phyloP scores from a whole-genome alignment of 2,329 filamentous ascomycete species.

The Lojkania enalia region DNA sequence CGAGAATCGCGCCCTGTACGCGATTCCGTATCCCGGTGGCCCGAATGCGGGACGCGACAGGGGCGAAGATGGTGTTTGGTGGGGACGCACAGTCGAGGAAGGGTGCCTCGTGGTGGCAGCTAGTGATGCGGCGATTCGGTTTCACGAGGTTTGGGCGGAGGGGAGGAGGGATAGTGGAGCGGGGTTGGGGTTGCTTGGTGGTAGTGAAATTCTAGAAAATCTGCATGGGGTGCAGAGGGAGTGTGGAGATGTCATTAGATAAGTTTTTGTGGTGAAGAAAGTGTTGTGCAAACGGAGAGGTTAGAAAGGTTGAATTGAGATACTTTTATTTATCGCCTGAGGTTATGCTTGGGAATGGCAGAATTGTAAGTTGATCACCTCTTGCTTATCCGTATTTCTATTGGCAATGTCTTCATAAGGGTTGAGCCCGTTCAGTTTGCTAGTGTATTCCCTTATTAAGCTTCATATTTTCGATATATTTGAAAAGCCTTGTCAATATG shows the following conservation, averaged over 20 bases:
- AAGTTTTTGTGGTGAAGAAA: too few relatives aligned
- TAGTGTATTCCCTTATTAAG: too few relatives aligned
- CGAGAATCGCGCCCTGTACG: constrained; percentile 79
- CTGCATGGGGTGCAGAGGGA: constrained; percentile 79
- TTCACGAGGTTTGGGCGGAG: constrained; percentile 90
- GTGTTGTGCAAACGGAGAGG: too few relatives aligned
- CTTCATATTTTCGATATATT: too few relatives aligned
- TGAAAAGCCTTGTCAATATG: too few relatives aligned
- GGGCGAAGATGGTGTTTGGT: constrained; percentile 59
- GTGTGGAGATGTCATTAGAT: constrained; percentile 47
- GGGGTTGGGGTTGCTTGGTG: constrained; percentile 62
- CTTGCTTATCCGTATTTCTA: too few relatives aligned
- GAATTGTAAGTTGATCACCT: too few relatives aligned
- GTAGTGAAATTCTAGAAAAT: constrained; percentile 82
- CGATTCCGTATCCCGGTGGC: constrained; percentile 78
- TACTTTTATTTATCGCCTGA: too few relatives aligned
- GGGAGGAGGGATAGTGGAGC: constrained; percentile 60
- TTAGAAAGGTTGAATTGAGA: too few relatives aligned
- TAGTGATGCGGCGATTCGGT: constrained; percentile 90
- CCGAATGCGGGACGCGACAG: constrained; percentile 48
- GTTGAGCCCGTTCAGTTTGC: too few relatives aligned
- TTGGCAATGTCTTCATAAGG: too few relatives aligned
- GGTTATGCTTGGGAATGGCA: too few relatives aligned
- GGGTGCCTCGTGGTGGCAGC: constrained; percentile 89
- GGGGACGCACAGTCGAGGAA: constrained; percentile 64